Evolutionary conservation across 192 early-diverging fungal species (phyloP).

Genomic region (Backusella westeae): DNA sequence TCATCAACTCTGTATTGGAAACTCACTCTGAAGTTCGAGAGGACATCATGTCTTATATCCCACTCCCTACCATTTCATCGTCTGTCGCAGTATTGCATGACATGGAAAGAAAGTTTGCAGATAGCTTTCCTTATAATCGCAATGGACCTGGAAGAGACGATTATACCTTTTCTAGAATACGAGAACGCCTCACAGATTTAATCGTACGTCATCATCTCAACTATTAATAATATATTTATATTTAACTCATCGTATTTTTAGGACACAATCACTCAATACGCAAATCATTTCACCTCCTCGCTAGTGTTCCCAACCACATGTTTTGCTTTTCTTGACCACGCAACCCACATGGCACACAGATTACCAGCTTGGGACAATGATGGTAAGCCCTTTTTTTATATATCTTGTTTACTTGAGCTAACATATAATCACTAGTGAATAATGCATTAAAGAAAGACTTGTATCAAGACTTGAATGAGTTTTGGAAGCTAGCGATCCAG

Average conservation of each 20-base stretch:
- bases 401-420: neutral
- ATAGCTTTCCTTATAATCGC: conserved; percentile 86
- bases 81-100: conserved; percentile 61
- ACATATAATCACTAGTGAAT: conserved; percentile 36
- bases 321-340: conserved; percentile 81
- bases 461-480: conserved; percentile 67
- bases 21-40: conserved; percentile 68
- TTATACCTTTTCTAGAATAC: conserved; percentile 88
- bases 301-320: conserved; percentile 75
- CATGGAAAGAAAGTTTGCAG: conserved; percentile 69
- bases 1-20: conserved; percentile 72
- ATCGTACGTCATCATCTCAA: conserved; percentile 34
- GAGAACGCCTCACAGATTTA: conserved; percentile 71
- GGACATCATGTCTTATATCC: conserved; percentile 73
- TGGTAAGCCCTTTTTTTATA: neutral
- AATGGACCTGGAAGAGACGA: conserved; percentile 75
- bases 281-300: conserved; percentile 70
- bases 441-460: conserved; percentile 66
- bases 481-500: conserved; percentile 75
- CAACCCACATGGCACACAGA: conserved; percentile 68
- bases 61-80: conserved; percentile 82
- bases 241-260: conserved; percentile 20
- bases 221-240: neutral
- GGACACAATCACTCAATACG: conserved; percentile 68
- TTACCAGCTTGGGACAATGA: conserved; percentile 80